A percentile compares a stretch with the other conserved stretches of the same genome.
Conservation (phyloP, 352 stramenopile species). For the Globisporangium cederbergense region DNA sequence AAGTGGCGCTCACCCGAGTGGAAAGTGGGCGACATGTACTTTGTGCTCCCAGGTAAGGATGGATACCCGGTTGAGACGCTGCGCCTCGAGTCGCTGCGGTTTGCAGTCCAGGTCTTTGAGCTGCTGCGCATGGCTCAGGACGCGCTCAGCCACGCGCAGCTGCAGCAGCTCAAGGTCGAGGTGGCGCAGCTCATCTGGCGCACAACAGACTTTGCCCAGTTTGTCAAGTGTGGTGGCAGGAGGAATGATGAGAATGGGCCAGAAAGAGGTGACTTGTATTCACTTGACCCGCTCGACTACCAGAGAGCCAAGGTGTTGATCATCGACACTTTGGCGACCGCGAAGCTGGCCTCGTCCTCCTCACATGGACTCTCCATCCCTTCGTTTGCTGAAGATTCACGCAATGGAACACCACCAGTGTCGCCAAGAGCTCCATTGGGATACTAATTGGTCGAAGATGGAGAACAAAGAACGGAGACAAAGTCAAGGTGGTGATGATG, state of each 20-base stretch:
- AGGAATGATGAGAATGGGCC: background rate
- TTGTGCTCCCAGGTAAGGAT: constrained; percentile 64
- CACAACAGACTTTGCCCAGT: constrained; percentile 56
- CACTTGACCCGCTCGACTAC: constrained; percentile 66
- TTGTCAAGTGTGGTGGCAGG: constrained; percentile 26
- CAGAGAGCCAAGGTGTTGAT: constrained; percentile 53
- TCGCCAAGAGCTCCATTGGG: background rate
- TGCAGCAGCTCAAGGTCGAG: constrained; percentile 50
- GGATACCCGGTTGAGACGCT: constrained; percentile 67
- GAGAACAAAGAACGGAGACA: background rate
- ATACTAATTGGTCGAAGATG: background rate
- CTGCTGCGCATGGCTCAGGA: constrained; percentile 46
- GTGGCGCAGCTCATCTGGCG: constrained; percentile 57
- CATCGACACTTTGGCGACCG: constrained; percentile 52
- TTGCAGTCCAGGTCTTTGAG: constrained; percentile 66
- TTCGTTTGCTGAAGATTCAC: background rate
- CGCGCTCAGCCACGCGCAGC: constrained; percentile 31
- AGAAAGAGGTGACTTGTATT: constrained; percentile 52
- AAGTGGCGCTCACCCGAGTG: constrained; percentile 58
- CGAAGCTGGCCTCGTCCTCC: constrained; percentile 11
- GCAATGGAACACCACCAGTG: background rate
- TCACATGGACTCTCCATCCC: background rate
- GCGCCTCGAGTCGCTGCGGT: constrained; percentile 63
- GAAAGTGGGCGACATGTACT: constrained; percentile 85
- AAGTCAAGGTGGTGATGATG: background rate